A percentile compares a stretch with the other conserved stretches of the same genome.
These are phyloP conservation scores for grape (Vitis vinifera) DNA, from an alignment of 164 flowering plant species.

Conservation along the genomic window DNA sequence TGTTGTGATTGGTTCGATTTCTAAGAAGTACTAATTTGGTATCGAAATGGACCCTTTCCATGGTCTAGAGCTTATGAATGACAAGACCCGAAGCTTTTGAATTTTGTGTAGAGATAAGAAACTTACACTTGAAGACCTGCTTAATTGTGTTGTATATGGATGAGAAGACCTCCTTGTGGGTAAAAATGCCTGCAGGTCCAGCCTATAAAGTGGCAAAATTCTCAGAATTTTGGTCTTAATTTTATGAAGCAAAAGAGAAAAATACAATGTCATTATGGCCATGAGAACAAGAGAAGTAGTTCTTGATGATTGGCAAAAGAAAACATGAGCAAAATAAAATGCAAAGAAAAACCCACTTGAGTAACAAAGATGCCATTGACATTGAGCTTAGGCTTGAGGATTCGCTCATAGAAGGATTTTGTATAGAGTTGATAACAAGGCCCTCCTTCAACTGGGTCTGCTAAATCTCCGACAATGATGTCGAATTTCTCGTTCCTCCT, in stretches of 20 bases:
- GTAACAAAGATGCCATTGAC: constrained; percentile 83
- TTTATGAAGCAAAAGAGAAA: background rate
- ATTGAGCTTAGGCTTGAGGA: constrained; percentile 85
- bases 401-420: constrained; percentile 69
- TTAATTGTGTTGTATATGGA: constrained; percentile 85
- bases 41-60: too few relatives aligned
- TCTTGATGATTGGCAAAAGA: background rate
- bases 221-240: background rate
- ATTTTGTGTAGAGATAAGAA: background rate
- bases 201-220: constrained; percentile 44
- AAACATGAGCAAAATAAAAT: background rate
- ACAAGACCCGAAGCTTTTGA: too few relatives aligned
- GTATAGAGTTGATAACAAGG: constrained; percentile 89
- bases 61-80: too few relatives aligned
- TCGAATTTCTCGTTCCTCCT: constrained; percentile 64
- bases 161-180: constrained; percentile 90
- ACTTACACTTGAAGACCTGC: constrained; percentile 86
- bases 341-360: constrained; percentile 46
- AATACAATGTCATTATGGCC: background rate
- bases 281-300: too few relatives aligned
- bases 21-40: too few relatives aligned
- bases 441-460: constrained; percentile 90
- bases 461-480: constrained; percentile 79
- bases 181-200: constrained; percentile 91
- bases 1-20: too few relatives aligned